Evolutionary conservation across 202 grass and related monocot species (phyloP).

Genomic region (Schoenoplectus tabernaemontani): DNA sequence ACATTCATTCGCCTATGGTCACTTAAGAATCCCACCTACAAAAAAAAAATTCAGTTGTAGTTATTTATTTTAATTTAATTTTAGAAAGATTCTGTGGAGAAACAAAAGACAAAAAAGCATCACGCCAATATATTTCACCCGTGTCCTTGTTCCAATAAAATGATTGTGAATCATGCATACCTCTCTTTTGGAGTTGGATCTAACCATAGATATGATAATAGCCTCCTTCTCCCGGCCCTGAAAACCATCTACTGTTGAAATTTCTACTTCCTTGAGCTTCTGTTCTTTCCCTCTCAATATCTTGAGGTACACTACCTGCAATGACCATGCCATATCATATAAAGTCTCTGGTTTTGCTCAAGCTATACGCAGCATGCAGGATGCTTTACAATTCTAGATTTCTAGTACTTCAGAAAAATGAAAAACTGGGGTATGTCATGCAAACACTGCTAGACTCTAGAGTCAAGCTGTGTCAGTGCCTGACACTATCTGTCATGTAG

Average conservation of each 20-base stretch:
- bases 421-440: not conserved
- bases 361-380: not conserved
- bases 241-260: constrained; percentile 96
- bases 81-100: not conserved
- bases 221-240: constrained; percentile 94
- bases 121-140: not conserved
- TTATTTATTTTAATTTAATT: not conserved
- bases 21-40: constrained; percentile 84
- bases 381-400: not conserved
- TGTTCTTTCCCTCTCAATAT: constrained; percentile 75
- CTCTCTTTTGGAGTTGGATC: constrained; percentile 91
- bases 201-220: constrained; percentile 91
- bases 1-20: constrained; percentile 95
- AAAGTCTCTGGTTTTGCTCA: not conserved
- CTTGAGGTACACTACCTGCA: constrained; percentile 71
- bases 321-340: not conserved
- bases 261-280: constrained; percentile 82
- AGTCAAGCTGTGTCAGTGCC: not conserved
- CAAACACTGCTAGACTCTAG: not conserved
- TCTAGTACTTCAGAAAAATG: not conserved
- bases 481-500: not conserved
- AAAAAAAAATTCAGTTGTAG: not conserved
- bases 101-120: not conserved
- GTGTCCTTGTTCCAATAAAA: not conserved
- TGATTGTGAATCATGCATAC: constrained; percentile 27